These are phyloP conservation scores for Ustilago sp. DNA, from an alignment of 1,284 basidiomycete genomes.

Conservation along the genomic window DNA sequence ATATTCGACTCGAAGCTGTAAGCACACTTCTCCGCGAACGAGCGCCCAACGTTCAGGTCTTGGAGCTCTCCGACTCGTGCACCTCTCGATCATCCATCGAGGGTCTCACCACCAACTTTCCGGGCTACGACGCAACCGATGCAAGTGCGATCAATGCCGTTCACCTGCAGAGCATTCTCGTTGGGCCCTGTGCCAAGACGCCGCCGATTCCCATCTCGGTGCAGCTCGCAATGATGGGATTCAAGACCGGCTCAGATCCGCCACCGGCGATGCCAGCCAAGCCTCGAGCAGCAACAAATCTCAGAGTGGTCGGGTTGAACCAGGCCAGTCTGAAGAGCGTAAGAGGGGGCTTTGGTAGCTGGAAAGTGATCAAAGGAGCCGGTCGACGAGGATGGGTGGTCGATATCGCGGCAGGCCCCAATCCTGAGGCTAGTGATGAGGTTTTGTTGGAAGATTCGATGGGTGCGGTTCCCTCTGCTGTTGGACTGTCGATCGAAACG, in stretches of 20 bases:
- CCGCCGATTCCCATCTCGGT: constrained; percentile 62
- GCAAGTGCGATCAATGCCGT: constrained; percentile 75
- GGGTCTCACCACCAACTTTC: constrained; percentile 39
- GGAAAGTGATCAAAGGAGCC: constrained; percentile 89
- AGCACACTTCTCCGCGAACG: constrained; percentile 78
- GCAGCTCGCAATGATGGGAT: constrained; percentile 63
- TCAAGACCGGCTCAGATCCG: constrained; percentile 67
- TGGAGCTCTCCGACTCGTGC: constrained; percentile 81
- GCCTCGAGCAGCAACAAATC: constrained; percentile 73
- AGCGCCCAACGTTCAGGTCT: constrained; percentile 83
- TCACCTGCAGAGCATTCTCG: constrained; percentile 71
- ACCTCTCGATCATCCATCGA: constrained; percentile 38
- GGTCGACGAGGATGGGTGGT: constrained; percentile 96
- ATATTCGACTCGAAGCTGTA: constrained; percentile 78
- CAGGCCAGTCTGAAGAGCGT: constrained; percentile 79
- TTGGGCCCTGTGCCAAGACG: constrained; percentile 69
- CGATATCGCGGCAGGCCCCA: constrained; percentile 85
- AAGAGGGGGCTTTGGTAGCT: constrained; percentile 81
- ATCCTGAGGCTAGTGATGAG: constrained; percentile 69
- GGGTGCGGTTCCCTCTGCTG: neutral
- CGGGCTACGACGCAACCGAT: constrained; percentile 72
- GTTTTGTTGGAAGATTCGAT: constrained; percentile 27
- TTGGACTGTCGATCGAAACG: neutral
- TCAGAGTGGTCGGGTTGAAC: constrained; percentile 89
- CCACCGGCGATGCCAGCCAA: constrained; percentile 29